Conservation (phyloP, 495 filamentous ascomycete species). For the Neurospora tetraspora region DNA sequence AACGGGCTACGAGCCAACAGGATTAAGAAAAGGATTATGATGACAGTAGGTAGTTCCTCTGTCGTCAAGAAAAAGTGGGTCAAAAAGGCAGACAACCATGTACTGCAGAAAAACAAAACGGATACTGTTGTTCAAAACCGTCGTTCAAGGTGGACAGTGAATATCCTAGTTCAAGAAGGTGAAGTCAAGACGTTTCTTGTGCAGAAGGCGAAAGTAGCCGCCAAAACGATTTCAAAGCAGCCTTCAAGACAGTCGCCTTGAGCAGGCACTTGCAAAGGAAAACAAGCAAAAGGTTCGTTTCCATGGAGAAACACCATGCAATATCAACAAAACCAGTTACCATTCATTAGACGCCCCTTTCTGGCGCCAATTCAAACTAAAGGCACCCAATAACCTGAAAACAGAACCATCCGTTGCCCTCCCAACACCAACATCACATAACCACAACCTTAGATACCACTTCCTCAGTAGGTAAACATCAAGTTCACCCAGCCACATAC, state of each 20-base stretch:
- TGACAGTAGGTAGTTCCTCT: background rate
- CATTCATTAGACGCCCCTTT: background rate
- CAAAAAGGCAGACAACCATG: background rate
- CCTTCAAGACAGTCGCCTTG: background rate
- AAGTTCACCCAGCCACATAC: constrained; percentile 22
- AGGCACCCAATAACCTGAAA: background rate
- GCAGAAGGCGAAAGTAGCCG: background rate
- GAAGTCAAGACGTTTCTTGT: background rate
- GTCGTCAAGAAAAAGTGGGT: background rate
- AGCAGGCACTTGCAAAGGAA: background rate
- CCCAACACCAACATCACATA: background rate
- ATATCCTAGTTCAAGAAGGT: background rate
- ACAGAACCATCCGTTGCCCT: background rate
- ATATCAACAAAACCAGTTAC: background rate
- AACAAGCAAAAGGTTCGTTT: background rate
- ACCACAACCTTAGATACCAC: background rate
- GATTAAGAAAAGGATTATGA: background rate
- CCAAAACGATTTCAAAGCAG: background rate
- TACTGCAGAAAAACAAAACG: background rate
- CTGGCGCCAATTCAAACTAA: background rate
- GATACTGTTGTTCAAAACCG: background rate
- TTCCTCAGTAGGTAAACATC: background rate
- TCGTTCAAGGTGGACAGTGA: background rate
- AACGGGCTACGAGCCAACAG: too few species aligned
- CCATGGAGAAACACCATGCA: background rate